phyloP scores from a whole-genome alignment of 2,329 filamentous ascomycete genomes.

The Rhytidhysteron rufulum region DNA sequence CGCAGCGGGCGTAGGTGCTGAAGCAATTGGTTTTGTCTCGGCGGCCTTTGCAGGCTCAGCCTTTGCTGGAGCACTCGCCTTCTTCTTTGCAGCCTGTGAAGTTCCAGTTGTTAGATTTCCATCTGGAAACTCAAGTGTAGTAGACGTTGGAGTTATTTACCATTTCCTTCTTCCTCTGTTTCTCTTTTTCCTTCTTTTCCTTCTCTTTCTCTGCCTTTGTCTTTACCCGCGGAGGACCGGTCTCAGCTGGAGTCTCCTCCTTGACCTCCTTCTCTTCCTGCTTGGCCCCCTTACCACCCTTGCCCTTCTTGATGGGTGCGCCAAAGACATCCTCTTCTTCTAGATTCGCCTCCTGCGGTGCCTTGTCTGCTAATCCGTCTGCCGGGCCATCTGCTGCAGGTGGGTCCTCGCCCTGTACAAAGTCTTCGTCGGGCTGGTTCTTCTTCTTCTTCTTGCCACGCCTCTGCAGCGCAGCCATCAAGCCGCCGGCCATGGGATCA shows the following conservation, averaged over 20 bases:
- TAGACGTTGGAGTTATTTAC: conserved; percentile 45
- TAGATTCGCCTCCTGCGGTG: conserved; percentile 70
- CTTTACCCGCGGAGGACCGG: conserved; percentile 57
- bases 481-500: conserved; percentile 45
- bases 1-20: conserved; percentile 25
- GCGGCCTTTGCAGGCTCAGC: conserved; percentile 41
- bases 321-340: conserved; percentile 78
- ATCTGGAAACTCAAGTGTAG: neutral
- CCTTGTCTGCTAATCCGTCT: conserved; percentile 57
- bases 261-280: conserved; percentile 33
- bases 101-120: neutral
- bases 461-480: conserved; percentile 50
- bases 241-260: conserved; percentile 36
- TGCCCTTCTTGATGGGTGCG: conserved; percentile 68
- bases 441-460: conserved; percentile 77
- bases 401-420: conserved; percentile 64
- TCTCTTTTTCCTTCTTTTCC: conserved; percentile 96
- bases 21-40: conserved; percentile 33
- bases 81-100: conserved; percentile 51
- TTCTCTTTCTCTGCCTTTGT: conserved; percentile 99
- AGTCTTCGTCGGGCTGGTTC: conserved; percentile 70
- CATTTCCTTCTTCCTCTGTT: conserved; percentile 98
- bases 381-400: conserved; percentile 38
- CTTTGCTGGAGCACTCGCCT: conserved; percentile 48
- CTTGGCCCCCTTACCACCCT: conserved; percentile 42